phyloP scores from a whole-genome alignment of 352 stramenopile genomes.

The Globisporangium alternatum region DNA sequence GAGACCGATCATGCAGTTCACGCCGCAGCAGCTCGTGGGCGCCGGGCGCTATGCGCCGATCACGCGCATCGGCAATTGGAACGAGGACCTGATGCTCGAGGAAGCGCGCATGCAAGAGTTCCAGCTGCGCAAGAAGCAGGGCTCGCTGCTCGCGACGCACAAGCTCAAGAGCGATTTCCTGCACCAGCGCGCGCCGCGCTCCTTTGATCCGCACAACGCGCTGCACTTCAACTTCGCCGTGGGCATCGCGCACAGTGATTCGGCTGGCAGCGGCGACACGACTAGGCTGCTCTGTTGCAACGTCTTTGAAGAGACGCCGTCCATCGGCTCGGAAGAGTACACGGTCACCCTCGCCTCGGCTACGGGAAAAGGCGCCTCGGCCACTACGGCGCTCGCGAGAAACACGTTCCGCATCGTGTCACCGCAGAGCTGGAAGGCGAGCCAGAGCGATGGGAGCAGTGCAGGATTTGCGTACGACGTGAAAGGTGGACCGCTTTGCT shows the following conservation, averaged over 20 bases:
- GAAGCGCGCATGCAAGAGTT: slow-evolving; percentile 86
- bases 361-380: neutral
- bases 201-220: slow-evolving; percentile 31
- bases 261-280: slow-evolving; percentile 20
- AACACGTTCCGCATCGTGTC: slow-evolving; percentile 75
- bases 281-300: slow-evolving; percentile 51
- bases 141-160: slow-evolving; percentile 74
- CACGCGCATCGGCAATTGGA: slow-evolving; percentile 89
- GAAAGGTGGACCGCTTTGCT: slow-evolving; percentile 39
- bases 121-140: slow-evolving; percentile 73
- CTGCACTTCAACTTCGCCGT: slow-evolving; percentile 64
- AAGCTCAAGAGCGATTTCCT: slow-evolving; percentile 78
- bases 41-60: slow-evolving; percentile 72
- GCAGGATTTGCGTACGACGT: slow-evolving; percentile 13
- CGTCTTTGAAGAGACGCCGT: slow-evolving; percentile 81
- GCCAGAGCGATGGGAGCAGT: slow-evolving; percentile 23
- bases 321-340: slow-evolving; percentile 76
- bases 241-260: slow-evolving; percentile 43
- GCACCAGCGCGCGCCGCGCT: slow-evolving; percentile 59
- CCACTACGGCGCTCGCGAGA: slow-evolving; percentile 30
- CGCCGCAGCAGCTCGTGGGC: slow-evolving; percentile 86
- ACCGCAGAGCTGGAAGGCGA: slow-evolving; percentile 35
- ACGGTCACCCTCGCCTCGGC: slow-evolving; percentile 42
- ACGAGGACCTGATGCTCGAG: slow-evolving; percentile 88
- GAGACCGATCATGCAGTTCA: slow-evolving; percentile 76